Evolutionary conservation across 805 yeast genomes (phyloP), one percentile per base, ranked within the genome.

Genomic region (Candida suzukii): DNA sequence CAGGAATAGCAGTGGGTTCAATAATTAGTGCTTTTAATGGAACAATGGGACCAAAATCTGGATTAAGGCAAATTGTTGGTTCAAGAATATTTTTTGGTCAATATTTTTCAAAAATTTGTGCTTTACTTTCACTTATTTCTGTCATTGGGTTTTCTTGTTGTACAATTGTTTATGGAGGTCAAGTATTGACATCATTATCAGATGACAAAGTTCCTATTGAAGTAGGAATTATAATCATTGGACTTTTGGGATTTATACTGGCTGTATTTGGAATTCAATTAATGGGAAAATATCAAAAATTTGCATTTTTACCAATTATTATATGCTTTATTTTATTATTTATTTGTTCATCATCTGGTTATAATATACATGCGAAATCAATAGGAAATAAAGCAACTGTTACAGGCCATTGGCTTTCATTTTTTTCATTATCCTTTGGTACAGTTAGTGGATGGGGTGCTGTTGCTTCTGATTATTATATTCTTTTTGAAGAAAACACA

Each of bases 361-460:
- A 74, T 46, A 76, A 57, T 51, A 36, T 55, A 32, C 58, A 53
- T 35, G 41, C 62, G 2, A 57, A 45, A 13, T 60, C 73, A 0
- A 43, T 46, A 18, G 67, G 67, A 4, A 63, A 58, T 38, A 24
- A 60, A 6, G 51, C 55, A 18, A 72, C 80, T 0, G 58, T 74
- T 6, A 67, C 65, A 40, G 88, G 88, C 9, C 72, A 75, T 50
- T 76, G 80, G 72, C 53, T 83, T 22, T 71, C 82, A 3, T 80
- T 75, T 57, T 80, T 83, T 50, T 71, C 85, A 1, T 65, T 83
- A 38, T 71, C 79, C 41, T 81, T 80, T 51, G 75, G 90, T 34
- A 74, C 78, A 38, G 83, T 91, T 3, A 71, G 83, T 10, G 82
- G 91, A 2, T 84, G 93, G 93, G 85, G 88, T 27, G 75, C 85